Percentiles rank a stretch among this genome's conserved stretches.
These are phyloP conservation scores for Tagetes patula DNA, from an alignment of 129 eudicot genomes.

Conservation along the genomic window DNA sequence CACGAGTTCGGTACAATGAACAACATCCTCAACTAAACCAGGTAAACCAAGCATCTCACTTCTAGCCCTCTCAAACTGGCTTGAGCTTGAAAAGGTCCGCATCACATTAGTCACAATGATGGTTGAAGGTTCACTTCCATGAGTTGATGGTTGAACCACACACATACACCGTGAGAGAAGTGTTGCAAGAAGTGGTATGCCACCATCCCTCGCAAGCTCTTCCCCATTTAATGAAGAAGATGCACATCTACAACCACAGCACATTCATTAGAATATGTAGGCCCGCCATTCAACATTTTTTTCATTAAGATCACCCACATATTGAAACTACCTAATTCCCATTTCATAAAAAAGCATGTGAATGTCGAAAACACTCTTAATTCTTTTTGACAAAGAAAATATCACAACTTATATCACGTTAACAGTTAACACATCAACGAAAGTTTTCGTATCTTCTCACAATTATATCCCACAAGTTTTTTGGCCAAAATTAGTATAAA, in stretches of 20 bases:
- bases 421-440: no score
- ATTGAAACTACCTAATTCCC: no score
- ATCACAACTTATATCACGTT: no score
- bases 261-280: neutral
- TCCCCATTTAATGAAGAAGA: slow-evolving; percentile 95
- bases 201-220: slow-evolving; percentile 98
- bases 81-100: slow-evolving; percentile 77
- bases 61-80: slow-evolving; percentile 92
- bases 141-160: slow-evolving; percentile 92
- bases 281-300: neutral
- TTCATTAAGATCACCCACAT: neutral
- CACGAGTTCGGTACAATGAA: slow-evolving; percentile 98
- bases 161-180: slow-evolving; percentile 95
- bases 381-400: no score
- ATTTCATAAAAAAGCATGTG: no score
- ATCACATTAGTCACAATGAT: slow-evolving; percentile 78
- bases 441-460: no score
- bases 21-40: slow-evolving; percentile 82
- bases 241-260: slow-evolving; percentile 59
- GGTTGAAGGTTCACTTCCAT: slow-evolving; percentile 81
- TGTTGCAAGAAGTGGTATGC: slow-evolving; percentile 83
- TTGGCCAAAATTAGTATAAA: no score
- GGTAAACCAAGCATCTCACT: slow-evolving; percentile 66
- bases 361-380: no score
- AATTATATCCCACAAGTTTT: no score